These are phyloP conservation scores for Tuber microsphaerosporum DNA, from an alignment of 495 filamentous ascomycete genomes.

Conservation along the genomic window DNA sequence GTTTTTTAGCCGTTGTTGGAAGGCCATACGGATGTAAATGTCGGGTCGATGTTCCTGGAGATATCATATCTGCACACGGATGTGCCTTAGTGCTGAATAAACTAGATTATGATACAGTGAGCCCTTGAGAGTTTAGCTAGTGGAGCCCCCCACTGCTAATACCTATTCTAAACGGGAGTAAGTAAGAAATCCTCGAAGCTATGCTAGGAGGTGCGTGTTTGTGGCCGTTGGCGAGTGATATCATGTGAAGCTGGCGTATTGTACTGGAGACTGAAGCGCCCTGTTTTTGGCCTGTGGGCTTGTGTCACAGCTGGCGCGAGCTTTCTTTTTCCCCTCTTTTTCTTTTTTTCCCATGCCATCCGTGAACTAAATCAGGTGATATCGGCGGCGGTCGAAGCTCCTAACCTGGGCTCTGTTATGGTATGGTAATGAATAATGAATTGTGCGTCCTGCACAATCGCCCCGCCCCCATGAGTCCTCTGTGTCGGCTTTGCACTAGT, in stretches of 20 bases:
- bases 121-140: not conserved
- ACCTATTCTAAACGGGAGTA: not conserved
- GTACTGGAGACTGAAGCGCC: not conserved
- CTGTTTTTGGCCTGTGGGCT: not conserved
- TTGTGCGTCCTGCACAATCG: not conserved
- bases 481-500: not conserved
- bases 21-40: not conserved
- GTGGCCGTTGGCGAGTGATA: not conserved
- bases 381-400: not conserved
- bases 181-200: not conserved
- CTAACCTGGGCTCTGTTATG: not conserved
- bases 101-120: not conserved
- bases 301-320: not conserved
- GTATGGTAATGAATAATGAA: not conserved
- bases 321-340: not conserved
- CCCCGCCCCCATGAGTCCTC: not conserved
- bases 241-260: not conserved
- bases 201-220: not conserved
- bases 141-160: not conserved
- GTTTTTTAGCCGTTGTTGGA: not conserved
- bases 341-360: not conserved
- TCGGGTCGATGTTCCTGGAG: not conserved
- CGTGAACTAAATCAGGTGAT: not conserved
- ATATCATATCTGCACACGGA: not conserved
- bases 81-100: not conserved